Evolutionary conservation across 805 yeast genomes (phyloP).

Genomic region (Cyberlindnera maritima): DNA sequence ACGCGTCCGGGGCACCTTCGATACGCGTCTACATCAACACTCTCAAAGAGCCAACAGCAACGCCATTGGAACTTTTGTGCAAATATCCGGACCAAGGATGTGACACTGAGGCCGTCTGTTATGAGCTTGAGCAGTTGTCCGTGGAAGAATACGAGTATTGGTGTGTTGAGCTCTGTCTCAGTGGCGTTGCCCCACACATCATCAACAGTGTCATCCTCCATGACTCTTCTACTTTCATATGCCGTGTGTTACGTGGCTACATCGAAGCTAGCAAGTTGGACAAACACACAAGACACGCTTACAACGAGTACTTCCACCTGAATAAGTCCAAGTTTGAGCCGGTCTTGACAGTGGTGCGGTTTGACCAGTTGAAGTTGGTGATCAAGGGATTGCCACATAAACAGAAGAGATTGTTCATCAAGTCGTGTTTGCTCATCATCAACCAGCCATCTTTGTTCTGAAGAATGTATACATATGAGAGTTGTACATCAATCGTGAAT

Average conservation of each 20-base stretch:
- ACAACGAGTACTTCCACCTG: conserved; percentile 6
- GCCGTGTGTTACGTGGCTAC: conserved; percentile 5
- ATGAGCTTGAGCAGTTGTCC: not conserved
- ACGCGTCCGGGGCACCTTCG: conserved; percentile 8
- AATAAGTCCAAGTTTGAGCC: conserved; percentile 1
- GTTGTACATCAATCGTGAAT: not conserved
- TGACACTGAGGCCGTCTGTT: not conserved
- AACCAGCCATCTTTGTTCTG: conserved; percentile 4
- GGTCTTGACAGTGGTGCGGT: not conserved
- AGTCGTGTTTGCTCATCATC: conserved; percentile 10
- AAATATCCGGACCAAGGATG: not conserved
- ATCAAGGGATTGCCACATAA: not conserved
- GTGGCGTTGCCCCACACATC: not conserved
- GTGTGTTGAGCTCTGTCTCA: not conserved
- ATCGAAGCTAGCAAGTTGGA: conserved; percentile 3
- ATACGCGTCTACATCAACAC: conserved; percentile 1
- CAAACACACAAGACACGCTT: conserved; percentile 4
- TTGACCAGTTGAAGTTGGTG: not conserved
- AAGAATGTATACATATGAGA: not conserved
- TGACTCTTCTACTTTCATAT: conserved; percentile 1
- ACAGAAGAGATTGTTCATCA: conserved; percentile 9
- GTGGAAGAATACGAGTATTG: not conserved
- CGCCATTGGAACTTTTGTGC: not conserved
- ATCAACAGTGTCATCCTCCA: not conserved
- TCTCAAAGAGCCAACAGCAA: not conserved